These are phyloP conservation scores for Irpex sp. DNA, from an alignment of 1,284 basidiomycete genomes.

Conservation along the genomic window DNA sequence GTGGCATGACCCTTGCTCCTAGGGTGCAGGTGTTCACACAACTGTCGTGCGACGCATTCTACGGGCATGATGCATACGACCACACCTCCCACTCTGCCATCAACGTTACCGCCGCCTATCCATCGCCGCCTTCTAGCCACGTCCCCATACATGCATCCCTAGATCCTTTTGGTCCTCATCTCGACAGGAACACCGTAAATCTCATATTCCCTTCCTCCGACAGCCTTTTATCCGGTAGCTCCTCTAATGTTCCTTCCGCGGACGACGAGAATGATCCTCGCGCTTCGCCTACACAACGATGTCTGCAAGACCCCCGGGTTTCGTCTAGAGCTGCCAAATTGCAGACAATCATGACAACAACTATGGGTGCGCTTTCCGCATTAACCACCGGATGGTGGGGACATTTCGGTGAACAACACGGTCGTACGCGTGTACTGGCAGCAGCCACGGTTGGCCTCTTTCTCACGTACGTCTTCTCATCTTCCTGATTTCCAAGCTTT, in stretches of 20 bases:
- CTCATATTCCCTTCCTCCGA: constrained; percentile 11
- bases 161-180: constrained; percentile 31
- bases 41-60: constrained; percentile 59
- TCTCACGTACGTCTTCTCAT: constrained; percentile 54
- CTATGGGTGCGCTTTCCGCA: constrained; percentile 79
- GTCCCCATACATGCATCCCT: constrained; percentile 24
- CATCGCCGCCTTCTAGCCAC: constrained; percentile 9
- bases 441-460: constrained; percentile 70
- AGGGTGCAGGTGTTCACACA: constrained; percentile 78
- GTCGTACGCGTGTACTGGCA: constrained; percentile 74
- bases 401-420: constrained; percentile 73
- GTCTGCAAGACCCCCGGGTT: constrained; percentile 60
- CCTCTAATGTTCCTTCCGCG: constrained; percentile 8
- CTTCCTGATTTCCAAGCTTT: neutral
- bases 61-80: constrained; percentile 39
- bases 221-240: neutral
- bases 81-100: constrained; percentile 29
- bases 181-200: constrained; percentile 13
- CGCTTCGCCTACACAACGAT: constrained; percentile 45
- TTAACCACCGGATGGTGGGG: constrained; percentile 91
- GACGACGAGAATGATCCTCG: constrained; percentile 45
- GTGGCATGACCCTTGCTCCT: constrained; percentile 75
- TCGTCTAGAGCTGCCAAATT: constrained; percentile 64
- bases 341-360: constrained; percentile 70
- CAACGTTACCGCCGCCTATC: constrained; percentile 13